Evolutionary conservation across 352 stramenopile species (phyloP), one percentile per base, ranked within the genome.

Genomic region (Globisporangium spinosum): DNA sequence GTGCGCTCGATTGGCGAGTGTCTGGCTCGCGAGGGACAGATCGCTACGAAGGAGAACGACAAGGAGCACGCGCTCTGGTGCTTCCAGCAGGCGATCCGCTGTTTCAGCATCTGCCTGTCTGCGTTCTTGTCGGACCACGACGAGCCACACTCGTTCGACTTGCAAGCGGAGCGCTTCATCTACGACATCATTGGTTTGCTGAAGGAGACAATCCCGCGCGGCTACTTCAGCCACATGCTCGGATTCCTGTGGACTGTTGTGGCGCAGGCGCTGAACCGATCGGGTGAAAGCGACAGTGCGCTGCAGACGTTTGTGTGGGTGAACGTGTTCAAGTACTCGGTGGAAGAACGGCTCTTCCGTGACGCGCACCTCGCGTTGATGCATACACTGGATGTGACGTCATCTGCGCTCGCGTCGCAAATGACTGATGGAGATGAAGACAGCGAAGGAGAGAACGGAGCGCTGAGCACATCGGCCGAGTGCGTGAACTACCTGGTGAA

Each of bases 281-380:
- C 69, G 59, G 65, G 65, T 8, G 77, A 79, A 4, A 56, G 68
- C 47, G 79, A 75, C 32, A 70, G 70, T 22, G 76, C 75, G 2
- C 61, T 91, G 27, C 80, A 93, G 70, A 87, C 82, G 5, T 93
- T 93, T 58, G 76, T 91, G 4, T 93, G 85, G 85, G 79, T 93
- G 15, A 91, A 93, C 66, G 79, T 93, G 60, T 93, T 93, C 60
- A 93, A 93, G 69, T 88, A 88, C 35, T 87, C 83, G 3, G 80
- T 91, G 1, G 83, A 93, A 34, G 79, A 88, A 29, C 77, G 67
- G 27, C 45, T 71, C 17, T 91, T 87, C 61, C 80, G 82, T 7
- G 83, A 91, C 35, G 83, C 83, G 0, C 85, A 93, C 38, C 69
- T 91, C 32, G 85, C 85, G 45, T 70, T 93, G n/a, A 90, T 90